Evolutionary conservation across 371 early-diverging fungal species (phyloP), one percentile per base, ranked within the genome.

Genomic region (Fennellomyces sp.): DNA sequence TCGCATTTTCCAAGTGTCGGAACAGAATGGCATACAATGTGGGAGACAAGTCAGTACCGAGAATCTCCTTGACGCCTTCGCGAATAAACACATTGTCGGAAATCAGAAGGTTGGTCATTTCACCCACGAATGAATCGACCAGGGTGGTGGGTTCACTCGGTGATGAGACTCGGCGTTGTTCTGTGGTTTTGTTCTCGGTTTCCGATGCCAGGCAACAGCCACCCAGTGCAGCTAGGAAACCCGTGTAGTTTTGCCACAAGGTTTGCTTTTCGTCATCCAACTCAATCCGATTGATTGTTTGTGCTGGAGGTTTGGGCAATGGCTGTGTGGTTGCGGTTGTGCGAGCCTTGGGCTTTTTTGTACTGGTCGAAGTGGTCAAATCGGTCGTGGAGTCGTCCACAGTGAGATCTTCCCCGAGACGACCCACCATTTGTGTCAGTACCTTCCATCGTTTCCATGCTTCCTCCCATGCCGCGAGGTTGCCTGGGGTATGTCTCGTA

Each of bases 401-500:
- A 11, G 33, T 23, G 1, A 26, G 31, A 23, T 78, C 81, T 19
- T 86, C 87, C 1, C 69, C 50, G 3, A 69, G 39, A 23, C 72
- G 68, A 45, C 73, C 73, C 58, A 88, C 72, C 33, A 76, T 63
- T 6, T 68, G 70, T 2, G 81, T 87, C 8, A 88, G 61, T 17
- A 68, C 64, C 47, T 81, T 83, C 94, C 94, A 95, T 15, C 91
- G 84, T 33, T 81, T 78, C 63, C 88, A 91, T 0, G 87, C 85
- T 62, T 94, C 94, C 66, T 93, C 93, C 92, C 93, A 94, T 7
- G 92, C 94, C 0, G 88, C 88, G 60, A 92, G 70, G 54, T 87
- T 90, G 7, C 92, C 92, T 5, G 88, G 83, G 1, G 93, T 91
- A 13, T 88, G 89, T 13, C 75, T 70, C 25, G 79, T 75, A 45